Conservation (phyloP, 768 basidiomycete species). For the Russula dissimulans region DNA sequence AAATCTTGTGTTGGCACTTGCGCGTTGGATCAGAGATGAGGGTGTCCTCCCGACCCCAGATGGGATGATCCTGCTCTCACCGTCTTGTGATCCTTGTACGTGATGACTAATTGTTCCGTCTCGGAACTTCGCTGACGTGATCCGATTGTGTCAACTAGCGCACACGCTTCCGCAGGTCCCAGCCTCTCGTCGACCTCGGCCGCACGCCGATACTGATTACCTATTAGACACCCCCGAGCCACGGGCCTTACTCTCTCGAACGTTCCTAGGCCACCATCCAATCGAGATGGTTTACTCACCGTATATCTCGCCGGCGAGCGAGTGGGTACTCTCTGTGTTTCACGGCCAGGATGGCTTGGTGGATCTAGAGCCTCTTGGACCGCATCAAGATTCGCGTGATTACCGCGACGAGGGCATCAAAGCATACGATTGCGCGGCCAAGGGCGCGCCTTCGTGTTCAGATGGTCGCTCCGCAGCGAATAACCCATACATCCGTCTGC, state of each 20-base stretch:
- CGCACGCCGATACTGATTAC: constrained; percentile 41
- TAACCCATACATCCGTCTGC: constrained; percentile 24
- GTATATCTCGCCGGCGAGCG: constrained; percentile 29
- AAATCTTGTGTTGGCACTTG: constrained; percentile 41
- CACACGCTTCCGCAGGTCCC: constrained; percentile 41
- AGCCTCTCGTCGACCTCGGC: constrained; percentile 41
- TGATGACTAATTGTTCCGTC: constrained; percentile 18
- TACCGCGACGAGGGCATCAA: constrained; percentile 19
- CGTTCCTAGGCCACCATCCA: constrained; percentile 40
- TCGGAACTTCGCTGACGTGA: neutral
- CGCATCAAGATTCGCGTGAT: constrained; percentile 19
- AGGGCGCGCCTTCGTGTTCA: no score
- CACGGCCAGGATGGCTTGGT: constrained; percentile 25
- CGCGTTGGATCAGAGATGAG: constrained; percentile 47
- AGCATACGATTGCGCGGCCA: constrained; percentile 25
- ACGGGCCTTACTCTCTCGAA: constrained; percentile 41
- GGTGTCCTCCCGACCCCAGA: constrained; percentile 36
- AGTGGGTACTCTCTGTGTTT: constrained; percentile 27
- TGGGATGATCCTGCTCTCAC: constrained; percentile 39
- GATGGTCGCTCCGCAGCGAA: constrained; percentile 17
- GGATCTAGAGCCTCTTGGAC: constrained; percentile 24
- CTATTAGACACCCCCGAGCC: constrained; percentile 46
- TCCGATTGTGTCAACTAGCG: constrained; percentile 22
- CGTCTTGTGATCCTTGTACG: constrained; percentile 31
- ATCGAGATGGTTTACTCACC: constrained; percentile 29